A percentile compares a stretch with the other conserved stretches of the same genome.
phyloP scores from a whole-genome alignment of 108 stramenopile genomes.

The Pseudonitzschia pungens region DNA sequence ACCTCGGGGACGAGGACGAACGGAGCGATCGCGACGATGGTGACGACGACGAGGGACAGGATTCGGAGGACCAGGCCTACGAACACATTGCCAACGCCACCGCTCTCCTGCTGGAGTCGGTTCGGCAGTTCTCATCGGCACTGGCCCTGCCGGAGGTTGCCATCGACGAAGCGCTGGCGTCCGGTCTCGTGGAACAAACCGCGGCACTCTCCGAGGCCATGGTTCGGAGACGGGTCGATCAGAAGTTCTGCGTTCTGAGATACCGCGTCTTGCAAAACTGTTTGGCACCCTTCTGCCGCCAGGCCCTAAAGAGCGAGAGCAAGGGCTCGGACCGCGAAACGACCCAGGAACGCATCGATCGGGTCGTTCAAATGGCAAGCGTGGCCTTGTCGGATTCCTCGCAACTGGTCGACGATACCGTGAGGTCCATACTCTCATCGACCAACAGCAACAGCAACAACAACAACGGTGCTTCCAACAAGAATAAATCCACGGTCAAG shows the following conservation, averaged over 20 bases:
- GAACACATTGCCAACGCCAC: slow-evolving; percentile 60
- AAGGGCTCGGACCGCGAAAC: slow-evolving; percentile 17
- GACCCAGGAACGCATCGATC: slow-evolving; percentile 31
- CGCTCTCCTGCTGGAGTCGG: slow-evolving; percentile 55
- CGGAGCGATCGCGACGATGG: not conserved
- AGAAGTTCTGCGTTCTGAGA: slow-evolving; percentile 62
- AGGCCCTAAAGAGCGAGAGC: slow-evolving; percentile 11
- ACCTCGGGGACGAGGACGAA: not conserved
- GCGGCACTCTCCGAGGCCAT: slow-evolving; percentile 67
- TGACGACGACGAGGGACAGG: slow-evolving; percentile 37
- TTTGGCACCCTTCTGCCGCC: slow-evolving; percentile 58
- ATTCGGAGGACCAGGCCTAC: slow-evolving; percentile 53
- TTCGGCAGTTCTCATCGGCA: slow-evolving; percentile 72
- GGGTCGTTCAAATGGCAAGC: slow-evolving; percentile 66
- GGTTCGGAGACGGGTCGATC: slow-evolving; percentile 66
- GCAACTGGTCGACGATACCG: slow-evolving; percentile 82
- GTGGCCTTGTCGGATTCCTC: slow-evolving; percentile 75
- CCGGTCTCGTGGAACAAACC: slow-evolving; percentile 70
- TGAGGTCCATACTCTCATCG: slow-evolving; percentile 54
- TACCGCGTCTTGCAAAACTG: slow-evolving; percentile 62
- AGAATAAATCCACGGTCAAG: slow-evolving; percentile 6
- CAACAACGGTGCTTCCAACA: no score
- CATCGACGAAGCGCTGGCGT: slow-evolving; percentile 56
- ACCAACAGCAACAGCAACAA: slow-evolving; percentile 1
- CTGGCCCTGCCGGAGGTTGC: slow-evolving; percentile 71